Evolutionary conservation across 768 basidiomycete genomes (phyloP).

Genomic region (Mycena latifolia): DNA sequence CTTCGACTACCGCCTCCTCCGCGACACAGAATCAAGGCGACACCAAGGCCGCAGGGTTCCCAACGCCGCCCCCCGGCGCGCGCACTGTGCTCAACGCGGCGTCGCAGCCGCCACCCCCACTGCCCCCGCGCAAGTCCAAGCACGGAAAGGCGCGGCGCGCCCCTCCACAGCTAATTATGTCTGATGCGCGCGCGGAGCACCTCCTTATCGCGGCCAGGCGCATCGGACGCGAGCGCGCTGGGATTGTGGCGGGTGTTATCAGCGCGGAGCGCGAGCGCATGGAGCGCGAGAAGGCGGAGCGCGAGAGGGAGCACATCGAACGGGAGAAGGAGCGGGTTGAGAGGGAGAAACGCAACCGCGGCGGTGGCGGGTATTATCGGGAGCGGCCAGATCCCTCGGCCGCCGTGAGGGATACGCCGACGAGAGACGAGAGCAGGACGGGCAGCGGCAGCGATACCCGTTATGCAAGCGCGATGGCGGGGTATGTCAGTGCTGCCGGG

Average conservation of each 20-base stretch:
- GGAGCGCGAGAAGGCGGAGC: slow-evolving; percentile 47
- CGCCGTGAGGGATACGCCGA: slow-evolving; percentile 17
- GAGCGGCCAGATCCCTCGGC: slow-evolving; percentile 16
- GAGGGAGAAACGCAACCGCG: slow-evolving; percentile 38
- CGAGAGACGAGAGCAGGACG: not conserved
- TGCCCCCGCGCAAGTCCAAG: slow-evolving; percentile 17
- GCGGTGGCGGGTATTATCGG: slow-evolving; percentile 28
- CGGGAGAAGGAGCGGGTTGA: slow-evolving; percentile 47
- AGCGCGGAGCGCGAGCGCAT: slow-evolving; percentile 53
- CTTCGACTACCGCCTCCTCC: slow-evolving; percentile 20
- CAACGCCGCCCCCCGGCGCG: slow-evolving; percentile 13
- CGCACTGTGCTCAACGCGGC: slow-evolving; percentile 33
- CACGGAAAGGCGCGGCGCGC: slow-evolving; percentile 38
- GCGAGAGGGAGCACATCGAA: slow-evolving; percentile 43
- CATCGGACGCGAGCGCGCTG: slow-evolving; percentile 72
- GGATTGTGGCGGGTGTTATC: slow-evolving; percentile 64
- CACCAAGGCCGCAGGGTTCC: not conserved
- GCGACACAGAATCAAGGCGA: not conserved
- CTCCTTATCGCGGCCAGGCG: slow-evolving; percentile 78
- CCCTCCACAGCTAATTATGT: slow-evolving; percentile 50
- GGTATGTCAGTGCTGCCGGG: slow-evolving; percentile 14
- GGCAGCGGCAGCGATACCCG: slow-evolving; percentile 11
- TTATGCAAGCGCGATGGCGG: slow-evolving; percentile 25
- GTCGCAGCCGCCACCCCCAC: slow-evolving; percentile 4
- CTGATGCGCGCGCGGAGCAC: slow-evolving; percentile 81